Conservation (phyloP, 176 grass and related monocot species). For the Eragrostis nindensis region DNA sequence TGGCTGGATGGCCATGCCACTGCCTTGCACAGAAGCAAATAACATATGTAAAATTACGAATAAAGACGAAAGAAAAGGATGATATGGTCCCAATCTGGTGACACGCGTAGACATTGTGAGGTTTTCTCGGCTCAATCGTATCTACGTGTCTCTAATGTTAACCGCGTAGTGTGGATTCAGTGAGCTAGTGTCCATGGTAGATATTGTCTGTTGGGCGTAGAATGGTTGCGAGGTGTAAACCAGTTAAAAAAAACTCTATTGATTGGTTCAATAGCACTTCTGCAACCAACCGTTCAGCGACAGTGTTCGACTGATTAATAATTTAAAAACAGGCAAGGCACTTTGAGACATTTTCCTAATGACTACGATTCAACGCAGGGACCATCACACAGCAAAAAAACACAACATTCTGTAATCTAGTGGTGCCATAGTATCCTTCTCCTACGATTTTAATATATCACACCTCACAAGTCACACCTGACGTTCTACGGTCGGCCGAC, state of each 20-base stretch:
- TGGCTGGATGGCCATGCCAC: conserved; percentile 10
- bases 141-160: neutral
- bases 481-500: neutral
- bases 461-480: neutral
- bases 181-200: conserved; percentile 4
- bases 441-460: neutral
- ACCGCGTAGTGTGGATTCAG: conserved; percentile 6
- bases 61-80: neutral
- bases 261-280: neutral
- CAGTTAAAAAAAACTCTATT: neutral
- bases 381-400: neutral
- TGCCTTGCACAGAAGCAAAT: conserved; percentile 20
- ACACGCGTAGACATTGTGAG: conserved; percentile 21
- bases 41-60: neutral
- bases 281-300: neutral
- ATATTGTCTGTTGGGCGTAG: neutral
- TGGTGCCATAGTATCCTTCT: neutral
- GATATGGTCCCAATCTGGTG: conserved; percentile 5
- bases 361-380: neutral
- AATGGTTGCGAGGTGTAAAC: neutral
- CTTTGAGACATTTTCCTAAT: neutral
- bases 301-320: neutral
- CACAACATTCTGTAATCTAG: conserved; percentile 17
- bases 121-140: conserved; percentile 33
- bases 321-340: neutral